A percentile compares a stretch with the other conserved stretches of the same genome.
Conservation (phyloP, 495 filamentous ascomycete genomes). For the Penicillium malachiteum region DNA sequence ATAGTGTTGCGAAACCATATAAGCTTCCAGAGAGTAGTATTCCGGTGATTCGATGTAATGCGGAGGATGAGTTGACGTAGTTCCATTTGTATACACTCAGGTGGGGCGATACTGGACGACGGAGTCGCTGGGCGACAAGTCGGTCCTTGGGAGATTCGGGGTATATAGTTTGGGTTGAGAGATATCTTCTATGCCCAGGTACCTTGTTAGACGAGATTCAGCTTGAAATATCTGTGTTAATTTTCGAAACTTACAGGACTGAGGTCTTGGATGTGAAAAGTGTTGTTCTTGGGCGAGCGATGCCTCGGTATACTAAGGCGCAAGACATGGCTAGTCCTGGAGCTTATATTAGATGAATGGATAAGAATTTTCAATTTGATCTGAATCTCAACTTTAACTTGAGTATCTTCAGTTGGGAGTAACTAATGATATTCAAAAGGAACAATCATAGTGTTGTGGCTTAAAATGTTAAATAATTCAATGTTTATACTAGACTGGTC, state of each 20-base stretch:
- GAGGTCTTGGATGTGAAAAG: neutral
- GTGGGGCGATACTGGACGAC: constrained; percentile 76
- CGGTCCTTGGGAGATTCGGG: constrained; percentile 44
- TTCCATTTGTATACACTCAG: constrained; percentile 76
- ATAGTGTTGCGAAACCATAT: constrained; percentile 70
- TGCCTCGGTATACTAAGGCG: neutral
- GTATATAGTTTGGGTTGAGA: constrained; percentile 8
- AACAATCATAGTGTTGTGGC: too few relatives aligned
- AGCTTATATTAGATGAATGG: neutral
- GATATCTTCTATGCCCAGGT: neutral
- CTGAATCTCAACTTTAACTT: too few relatives aligned
- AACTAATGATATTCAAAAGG: too few relatives aligned
- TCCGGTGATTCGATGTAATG: constrained; percentile 64
- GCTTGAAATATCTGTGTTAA: too few relatives aligned
- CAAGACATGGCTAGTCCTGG: neutral
- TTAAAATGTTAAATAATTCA: neutral
- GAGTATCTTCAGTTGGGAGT: too few relatives aligned
- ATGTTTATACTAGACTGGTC: neutral
- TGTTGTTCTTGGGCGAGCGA: neutral
- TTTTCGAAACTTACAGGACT: neutral
- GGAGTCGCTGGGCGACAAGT: constrained; percentile 70
- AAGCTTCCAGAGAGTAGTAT: constrained; percentile 43
- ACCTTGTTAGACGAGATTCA: neutral
- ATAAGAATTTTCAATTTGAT: neutral
- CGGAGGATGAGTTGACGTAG: constrained; percentile 57